Percentiles rank a stretch among this genome's conserved stretches.
phyloP scores from a whole-genome alignment of 257 asterid genomes.

The Asclepias syriaca region DNA sequence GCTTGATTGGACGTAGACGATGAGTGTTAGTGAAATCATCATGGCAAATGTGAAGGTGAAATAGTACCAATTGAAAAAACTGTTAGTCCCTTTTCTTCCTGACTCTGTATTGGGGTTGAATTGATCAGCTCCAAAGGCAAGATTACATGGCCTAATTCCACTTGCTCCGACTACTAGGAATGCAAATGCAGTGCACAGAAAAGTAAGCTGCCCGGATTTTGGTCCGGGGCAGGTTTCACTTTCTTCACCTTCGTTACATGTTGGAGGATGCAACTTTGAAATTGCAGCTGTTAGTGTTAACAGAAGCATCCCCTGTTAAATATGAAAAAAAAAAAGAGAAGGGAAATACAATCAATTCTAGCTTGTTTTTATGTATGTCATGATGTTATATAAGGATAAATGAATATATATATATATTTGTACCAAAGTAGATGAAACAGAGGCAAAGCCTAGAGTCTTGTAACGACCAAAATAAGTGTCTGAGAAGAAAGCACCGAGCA shows the following conservation, averaged over 20 bases:
- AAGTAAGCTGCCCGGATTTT: conserved; percentile 44
- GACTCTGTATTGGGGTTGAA: conserved; percentile 62
- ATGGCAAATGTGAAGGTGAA: conserved; percentile 69
- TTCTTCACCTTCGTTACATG: conserved; percentile 33
- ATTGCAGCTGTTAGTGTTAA: conserved; percentile 58
- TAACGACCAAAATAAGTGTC: conserved; percentile 78
- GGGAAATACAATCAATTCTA: not conserved
- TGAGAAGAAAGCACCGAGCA: conserved; percentile 57
- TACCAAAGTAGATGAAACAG: conserved; percentile 67
- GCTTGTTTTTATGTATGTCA: too few relatives aligned
- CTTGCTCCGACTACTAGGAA: conserved; percentile 61
- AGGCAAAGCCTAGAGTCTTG: conserved; percentile 57
- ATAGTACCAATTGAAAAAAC: conserved; percentile 85
- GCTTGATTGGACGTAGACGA: conserved; percentile 65
- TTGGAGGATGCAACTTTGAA: conserved; percentile 60
- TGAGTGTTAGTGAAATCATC: conserved; percentile 56
- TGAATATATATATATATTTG: too few relatives aligned
- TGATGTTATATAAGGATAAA: too few relatives aligned
- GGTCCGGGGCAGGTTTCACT: conserved; percentile 39
- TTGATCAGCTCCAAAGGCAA: conserved; percentile 81
- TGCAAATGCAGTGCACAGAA: conserved; percentile 45
- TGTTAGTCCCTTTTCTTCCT: conserved; percentile 56
- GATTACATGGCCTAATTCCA: conserved; percentile 68
- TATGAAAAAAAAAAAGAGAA: not conserved
- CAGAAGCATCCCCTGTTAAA: conserved; percentile 47